Evolutionary conservation across 2,329 filamentous ascomycete species (phyloP).

Genomic region (Scytalidium lignicola): DNA sequence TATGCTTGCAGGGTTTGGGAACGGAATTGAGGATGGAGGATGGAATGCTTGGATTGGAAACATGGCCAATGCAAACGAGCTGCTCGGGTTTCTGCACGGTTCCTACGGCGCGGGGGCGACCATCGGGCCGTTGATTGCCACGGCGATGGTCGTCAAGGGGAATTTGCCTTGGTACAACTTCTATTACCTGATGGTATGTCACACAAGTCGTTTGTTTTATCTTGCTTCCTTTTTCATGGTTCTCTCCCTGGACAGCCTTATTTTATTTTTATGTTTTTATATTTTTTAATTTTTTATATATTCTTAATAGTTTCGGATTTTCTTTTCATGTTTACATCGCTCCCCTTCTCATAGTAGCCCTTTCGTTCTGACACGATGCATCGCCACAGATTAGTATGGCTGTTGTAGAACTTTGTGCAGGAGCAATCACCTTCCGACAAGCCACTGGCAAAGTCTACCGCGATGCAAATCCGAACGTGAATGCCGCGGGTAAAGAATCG

Average conservation of each 20-base stretch:
- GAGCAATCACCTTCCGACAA: slow-evolving; percentile 55
- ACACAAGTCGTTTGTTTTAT: neutral
- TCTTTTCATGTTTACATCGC: too few relatives aligned
- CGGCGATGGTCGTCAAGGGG: slow-evolving; percentile 63
- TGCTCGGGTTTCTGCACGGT: slow-evolving; percentile 68
- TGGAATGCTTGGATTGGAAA: slow-evolving; percentile 62
- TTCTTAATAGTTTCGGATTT: too few relatives aligned
- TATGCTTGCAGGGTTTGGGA: slow-evolving; percentile 64
- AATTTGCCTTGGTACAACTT: slow-evolving; percentile 63
- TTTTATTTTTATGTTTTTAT: too few relatives aligned
- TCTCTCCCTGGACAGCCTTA: too few relatives aligned
- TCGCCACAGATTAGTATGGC: slow-evolving; percentile 53
- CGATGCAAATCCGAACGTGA: slow-evolving; percentile 43
- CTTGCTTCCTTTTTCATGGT: too few relatives aligned
- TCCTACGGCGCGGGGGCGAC: slow-evolving; percentile 69
- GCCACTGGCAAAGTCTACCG: slow-evolving; percentile 55
- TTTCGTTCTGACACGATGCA: too few relatives aligned
- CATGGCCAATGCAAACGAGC: slow-evolving; percentile 62
- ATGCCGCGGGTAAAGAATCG: slow-evolving; percentile 11
- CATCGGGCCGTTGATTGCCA: slow-evolving; percentile 64
- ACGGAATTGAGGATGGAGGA: slow-evolving; percentile 58
- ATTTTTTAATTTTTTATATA: too few relatives aligned
- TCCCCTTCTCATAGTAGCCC: too few relatives aligned
- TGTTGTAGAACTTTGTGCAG: slow-evolving; percentile 48
- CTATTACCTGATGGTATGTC: slow-evolving; percentile 68